Evolutionary conservation across 768 basidiomycete species (phyloP), one percentile per base, ranked within the genome.

Genomic region (Boletus bicolor): DNA sequence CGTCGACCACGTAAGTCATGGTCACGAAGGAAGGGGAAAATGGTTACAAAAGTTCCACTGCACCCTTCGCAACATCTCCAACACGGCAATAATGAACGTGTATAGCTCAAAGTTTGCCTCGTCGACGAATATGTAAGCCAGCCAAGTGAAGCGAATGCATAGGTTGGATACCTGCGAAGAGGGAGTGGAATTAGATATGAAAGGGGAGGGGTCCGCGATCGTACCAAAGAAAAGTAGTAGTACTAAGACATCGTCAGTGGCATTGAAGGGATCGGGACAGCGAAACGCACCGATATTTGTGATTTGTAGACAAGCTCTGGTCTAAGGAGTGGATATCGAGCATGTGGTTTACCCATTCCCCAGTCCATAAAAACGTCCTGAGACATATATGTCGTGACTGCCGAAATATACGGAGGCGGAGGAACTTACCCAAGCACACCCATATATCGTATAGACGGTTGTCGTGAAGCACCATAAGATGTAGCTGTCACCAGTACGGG

Each of bases 331-430:
- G 74, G 80, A 59, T 88, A 76, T 56, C 63, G 75, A 8, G 77
- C 75, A 54, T 76, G 84, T 5, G 79, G 76, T 54, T 82, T 78
- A 42, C 93, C 74, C 43, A 98, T 67, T 2, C 89, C 91, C 96
- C 96, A 98, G 69, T 98, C 96, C 83, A 95, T 89, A 10, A 87
- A 66, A 34, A 93, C 69, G 63, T 97, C 93, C 93, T 91, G 59
- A 52, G 39, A 38, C n/a, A 52, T 34, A 53, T 28, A 24, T 43
- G 37, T 39, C 15, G 30, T 44, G 7, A 26, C 28, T 21, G 9
- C 43, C n/a, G 9, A 34, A 38, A 44, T 10, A 26, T 39, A 14
- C 10, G 11, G 26, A 51, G 39, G n/a, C 2, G 9, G 34, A 44
- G n/a, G 9, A 51, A 65, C 83, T 50, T 64, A 91, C 93, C 95